These are phyloP conservation scores for Chrysanthemum makinoi DNA, from an alignment of 129 eudicot genomes.

Conservation along the genomic window DNA sequence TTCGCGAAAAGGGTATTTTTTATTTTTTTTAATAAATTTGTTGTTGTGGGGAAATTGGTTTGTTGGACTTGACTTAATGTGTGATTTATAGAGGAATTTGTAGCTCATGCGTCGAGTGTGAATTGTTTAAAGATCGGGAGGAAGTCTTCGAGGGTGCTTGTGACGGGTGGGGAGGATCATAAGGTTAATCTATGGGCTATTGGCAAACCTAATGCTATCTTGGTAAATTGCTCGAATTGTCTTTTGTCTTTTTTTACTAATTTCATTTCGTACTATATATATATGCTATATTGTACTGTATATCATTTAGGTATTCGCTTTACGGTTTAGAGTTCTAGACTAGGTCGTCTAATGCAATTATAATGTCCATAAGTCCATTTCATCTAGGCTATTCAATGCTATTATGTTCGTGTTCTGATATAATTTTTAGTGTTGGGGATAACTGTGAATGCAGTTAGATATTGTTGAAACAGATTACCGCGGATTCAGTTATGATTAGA, in stretches of 20 bases:
- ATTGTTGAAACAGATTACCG: too few species aligned
- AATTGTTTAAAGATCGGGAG: slow-evolving; percentile 94
- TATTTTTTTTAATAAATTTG: background rate
- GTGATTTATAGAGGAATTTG: slow-evolving; percentile 80
- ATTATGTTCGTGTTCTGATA: too few species aligned
- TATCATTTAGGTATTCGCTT: too few species aligned
- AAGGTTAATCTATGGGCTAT: slow-evolving; percentile 98
- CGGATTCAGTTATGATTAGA: too few species aligned
- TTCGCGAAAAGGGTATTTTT: slow-evolving; percentile 11
- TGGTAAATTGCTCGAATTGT: slow-evolving; percentile 47
- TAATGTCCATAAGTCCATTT: too few species aligned
- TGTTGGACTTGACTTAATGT: slow-evolving; percentile 23
- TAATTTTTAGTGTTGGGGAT: too few species aligned
- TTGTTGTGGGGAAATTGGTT: background rate
- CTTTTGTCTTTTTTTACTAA: slow-evolving; percentile 7
- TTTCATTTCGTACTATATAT: too few species aligned
- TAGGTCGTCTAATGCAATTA: too few species aligned
- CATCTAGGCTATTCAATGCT: too few species aligned
- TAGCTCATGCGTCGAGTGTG: slow-evolving; percentile 90
- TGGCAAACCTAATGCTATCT: slow-evolving; percentile 89
- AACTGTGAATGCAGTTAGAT: too few species aligned
- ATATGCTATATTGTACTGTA: too few species aligned
- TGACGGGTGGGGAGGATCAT: slow-evolving; percentile 99
- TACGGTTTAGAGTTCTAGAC: too few species aligned
- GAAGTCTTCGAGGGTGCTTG: slow-evolving; percentile 88